Evolutionary conservation across 2,329 filamentous ascomycete species (phyloP), one percentile per base, ranked within the genome.

Genomic region (Pseudofabraea citricarpa): DNA sequence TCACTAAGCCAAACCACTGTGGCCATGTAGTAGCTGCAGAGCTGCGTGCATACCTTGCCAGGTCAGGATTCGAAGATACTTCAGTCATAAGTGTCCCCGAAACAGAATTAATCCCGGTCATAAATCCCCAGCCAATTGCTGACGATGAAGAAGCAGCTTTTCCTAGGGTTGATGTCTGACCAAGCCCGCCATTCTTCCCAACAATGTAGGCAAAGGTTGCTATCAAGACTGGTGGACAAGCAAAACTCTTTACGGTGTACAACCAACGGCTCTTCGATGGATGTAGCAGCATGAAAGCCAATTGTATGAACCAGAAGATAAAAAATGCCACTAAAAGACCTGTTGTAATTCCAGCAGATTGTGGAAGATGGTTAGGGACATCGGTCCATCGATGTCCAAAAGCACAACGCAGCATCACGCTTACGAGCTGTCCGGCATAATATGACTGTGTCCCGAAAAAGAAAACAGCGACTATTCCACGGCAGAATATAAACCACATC

Each of bases 381-480:
- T 60, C 56, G 1, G 62, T 45, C 64, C 65, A 69, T 2, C 51
- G 52, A 19, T 54, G 50, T 1, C 64, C 65, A 19, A 43, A 79
- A 38, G 66, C 63, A 16, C 67, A 64, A 4, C 59, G 62, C 19
- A 70, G 54, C 46, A 71, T 67, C 41, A 61, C 58, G 2, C 61
- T 63, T 26, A 65, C 56, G 45, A 59, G 60, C 22, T 75, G 73
- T 0, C 72, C 77, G 0, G 79, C 79, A 49, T 81, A 81, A 51
- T 77, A 76, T 32, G 75, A 78, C 50, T 83, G 77, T 32, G 84
- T 81, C 0, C 78, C 77, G 44, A 83, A 80, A 81, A 69, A 72
- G 55, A 72, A 69, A 51, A 70, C 63, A 21, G 65, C 67, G 16
- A 70, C 56, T 19, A 70, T 57, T 2, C 61, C 57, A 21, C 67